Conservation (phyloP, 352 stramenopile species). For the Phytopythium chamaehyphon region DNA sequence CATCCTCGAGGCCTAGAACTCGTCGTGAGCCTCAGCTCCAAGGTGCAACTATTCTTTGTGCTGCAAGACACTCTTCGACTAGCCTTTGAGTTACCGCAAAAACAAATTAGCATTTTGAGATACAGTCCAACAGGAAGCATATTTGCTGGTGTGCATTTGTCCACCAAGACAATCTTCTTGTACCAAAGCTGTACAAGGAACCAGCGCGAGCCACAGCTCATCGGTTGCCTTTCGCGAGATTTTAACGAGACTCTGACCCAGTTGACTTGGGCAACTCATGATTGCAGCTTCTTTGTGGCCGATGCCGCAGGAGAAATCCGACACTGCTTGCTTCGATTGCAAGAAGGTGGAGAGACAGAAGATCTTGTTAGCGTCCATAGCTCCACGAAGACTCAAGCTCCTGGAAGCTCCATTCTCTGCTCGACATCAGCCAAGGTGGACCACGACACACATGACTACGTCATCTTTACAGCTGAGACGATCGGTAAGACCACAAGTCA, state of each 20-base stretch:
- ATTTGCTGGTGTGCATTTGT: constrained; percentile 35
- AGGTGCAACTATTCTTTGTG: constrained; percentile 58
- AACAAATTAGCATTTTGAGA: constrained; percentile 52
- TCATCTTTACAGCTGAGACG: constrained; percentile 51
- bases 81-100: constrained; percentile 57
- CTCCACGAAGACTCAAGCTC: constrained; percentile 14
- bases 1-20: constrained; percentile 56
- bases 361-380: constrained; percentile 31
- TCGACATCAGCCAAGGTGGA: constrained; percentile 26
- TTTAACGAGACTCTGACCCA: constrained; percentile 32
- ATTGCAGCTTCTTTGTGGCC: constrained; percentile 44
- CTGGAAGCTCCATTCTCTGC: constrained; percentile 18
- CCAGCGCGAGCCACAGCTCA: constrained; percentile 45
- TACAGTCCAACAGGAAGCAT: constrained; percentile 61
- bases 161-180: constrained; percentile 39
- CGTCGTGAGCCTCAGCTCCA: constrained; percentile 40
- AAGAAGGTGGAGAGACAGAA: constrained; percentile 36
- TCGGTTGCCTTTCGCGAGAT: constrained; percentile 34
- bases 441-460: constrained; percentile 47
- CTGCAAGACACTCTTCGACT: constrained; percentile 59
- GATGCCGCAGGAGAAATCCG: constrained; percentile 30
- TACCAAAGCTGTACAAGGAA: constrained; percentile 38
- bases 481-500: neutral
- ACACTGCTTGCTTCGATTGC: constrained; percentile 31
- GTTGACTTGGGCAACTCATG: constrained; percentile 43